phyloP scores from a whole-genome alignment of 179 eudicot genomes.

The Beta lomatogona region DNA sequence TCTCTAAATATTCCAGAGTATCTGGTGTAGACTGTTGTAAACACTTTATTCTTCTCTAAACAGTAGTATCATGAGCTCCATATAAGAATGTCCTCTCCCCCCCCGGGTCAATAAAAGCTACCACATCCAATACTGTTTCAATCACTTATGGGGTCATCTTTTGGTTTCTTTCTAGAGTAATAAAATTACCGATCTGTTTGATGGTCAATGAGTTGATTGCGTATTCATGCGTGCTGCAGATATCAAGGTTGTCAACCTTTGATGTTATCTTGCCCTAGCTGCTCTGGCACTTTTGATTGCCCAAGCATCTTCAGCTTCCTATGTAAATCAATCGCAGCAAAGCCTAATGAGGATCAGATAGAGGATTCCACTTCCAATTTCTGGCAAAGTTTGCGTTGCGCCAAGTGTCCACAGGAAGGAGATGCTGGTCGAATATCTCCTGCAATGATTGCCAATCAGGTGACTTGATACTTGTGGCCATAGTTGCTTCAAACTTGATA shows the following conservation, averaged over 20 bases:
- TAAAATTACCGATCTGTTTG: background rate
- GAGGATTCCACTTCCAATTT: slow-evolving; percentile 41
- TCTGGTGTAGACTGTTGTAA: background rate
- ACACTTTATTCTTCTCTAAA: too few species aligned
- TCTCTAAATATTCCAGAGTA: background rate
- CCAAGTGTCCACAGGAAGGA: slow-evolving; percentile 76
- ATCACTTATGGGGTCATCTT: background rate
- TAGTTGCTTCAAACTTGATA: too few species aligned
- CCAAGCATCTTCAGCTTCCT: slow-evolving; percentile 68
- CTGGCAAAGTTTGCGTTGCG: slow-evolving; percentile 71
- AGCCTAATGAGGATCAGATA: slow-evolving; percentile 43
- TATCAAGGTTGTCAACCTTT: slow-evolving; percentile 84
- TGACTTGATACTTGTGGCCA: slow-evolving; percentile 19
- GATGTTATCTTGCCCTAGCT: slow-evolving; percentile 70
- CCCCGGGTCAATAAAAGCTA: too few species aligned
- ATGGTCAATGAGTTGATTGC: background rate
- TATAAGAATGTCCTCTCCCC: too few species aligned
- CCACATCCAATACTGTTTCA: too few species aligned
- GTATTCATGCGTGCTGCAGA: slow-evolving; percentile 50
- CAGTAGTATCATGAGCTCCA: too few species aligned
- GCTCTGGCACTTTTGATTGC: slow-evolving; percentile 73
- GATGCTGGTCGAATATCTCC: slow-evolving; percentile 70
- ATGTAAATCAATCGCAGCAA: slow-evolving; percentile 42
- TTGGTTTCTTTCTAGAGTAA: background rate
- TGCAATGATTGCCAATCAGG: slow-evolving; percentile 84